Percentiles rank a stretch among this genome's conserved stretches.
Evolutionary conservation across 768 basidiomycete species (phyloP).

Genomic region (Boletus patriciae): DNA sequence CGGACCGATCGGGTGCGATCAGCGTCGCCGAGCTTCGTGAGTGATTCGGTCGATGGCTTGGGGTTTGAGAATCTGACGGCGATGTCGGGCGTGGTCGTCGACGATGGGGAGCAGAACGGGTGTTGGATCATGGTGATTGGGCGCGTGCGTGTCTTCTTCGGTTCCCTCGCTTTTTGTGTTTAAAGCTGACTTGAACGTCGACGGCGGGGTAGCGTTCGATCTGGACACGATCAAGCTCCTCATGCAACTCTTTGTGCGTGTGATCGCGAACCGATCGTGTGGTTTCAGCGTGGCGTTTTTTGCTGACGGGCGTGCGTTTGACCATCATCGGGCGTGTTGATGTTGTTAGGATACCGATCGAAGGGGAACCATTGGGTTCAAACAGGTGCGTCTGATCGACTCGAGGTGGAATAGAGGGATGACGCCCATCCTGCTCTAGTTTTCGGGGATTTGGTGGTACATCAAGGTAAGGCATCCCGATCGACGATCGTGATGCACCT

Average conservation of each 20-base stretch:
- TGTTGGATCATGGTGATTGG: constrained; percentile 68
- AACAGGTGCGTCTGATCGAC: constrained; percentile 49
- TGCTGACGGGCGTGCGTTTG: background rate
- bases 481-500: no score
- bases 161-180: background rate
- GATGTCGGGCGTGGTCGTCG: no score
- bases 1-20: constrained; percentile 67
- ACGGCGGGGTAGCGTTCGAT: constrained; percentile 55
- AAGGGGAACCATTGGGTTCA: constrained; percentile 77
- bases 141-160: constrained; percentile 51
- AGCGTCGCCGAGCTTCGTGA: constrained; percentile 64
- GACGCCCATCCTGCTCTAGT: constrained; percentile 35
- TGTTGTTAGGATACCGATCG: constrained; percentile 60
- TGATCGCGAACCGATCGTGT: background rate
- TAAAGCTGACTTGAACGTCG: no score
- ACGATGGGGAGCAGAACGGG: no score
- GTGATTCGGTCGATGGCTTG: constrained; percentile 21
- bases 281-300: background rate
- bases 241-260: constrained; percentile 75
- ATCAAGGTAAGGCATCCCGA: constrained; percentile 49
- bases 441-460: constrained; percentile 78
- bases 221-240: constrained; percentile 83
- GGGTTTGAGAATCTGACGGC: background rate
- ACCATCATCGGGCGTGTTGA: background rate
- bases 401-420: no score